Evolutionary conservation across 768 basidiomycete species (phyloP), one percentile per base, ranked within the genome.

Genomic region (Mycena haematopus): DNA sequence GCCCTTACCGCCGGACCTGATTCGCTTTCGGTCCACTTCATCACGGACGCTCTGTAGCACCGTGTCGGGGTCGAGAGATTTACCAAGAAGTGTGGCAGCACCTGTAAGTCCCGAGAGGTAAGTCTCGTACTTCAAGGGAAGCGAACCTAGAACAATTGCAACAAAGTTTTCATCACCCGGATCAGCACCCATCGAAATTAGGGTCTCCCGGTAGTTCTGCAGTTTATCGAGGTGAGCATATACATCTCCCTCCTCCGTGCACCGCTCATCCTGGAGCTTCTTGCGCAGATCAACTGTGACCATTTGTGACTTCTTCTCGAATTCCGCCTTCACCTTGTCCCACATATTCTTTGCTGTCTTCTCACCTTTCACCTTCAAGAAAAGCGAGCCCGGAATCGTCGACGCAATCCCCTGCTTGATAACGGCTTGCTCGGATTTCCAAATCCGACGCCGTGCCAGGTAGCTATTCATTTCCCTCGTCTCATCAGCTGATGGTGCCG

Each of bases 331-430:
- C 8, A 78, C 40, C 1, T 69, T 68, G 3, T 64, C 54, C 76
- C 76, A 78, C 52, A 75, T 68, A 22, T 65, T 57, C 31, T 31
- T 35, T 11, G 72, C 73, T 0, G 67, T 71, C 15, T 40, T n/a
- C 21, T 69, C 49, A 22, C 49, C 49, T 24, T 65, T 58, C n/a
- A 77, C 57, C 42, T 72, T 71, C 58, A 75, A 70, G 62, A 76
- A 75, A 6, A 76, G 63, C 46, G 73, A 73, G 63, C 76, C 73
- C 14, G 72, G 72, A 22, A 77, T 74, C 42, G 19, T n/a, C 17
- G 42, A 19, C 8, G 42, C 42, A 8, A 44, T 17, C 6, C 42
- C 68, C 29, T 68, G 65, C 33, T 35, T 44, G n/a, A 44, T 44
- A n/a, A 44, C 19, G 42, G 42, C 42, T 17, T n/a, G 42, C 8